phyloP scores from a whole-genome alignment of 768 basidiomycete genomes.

The Cystofilobasidium bisporidii region DNA sequence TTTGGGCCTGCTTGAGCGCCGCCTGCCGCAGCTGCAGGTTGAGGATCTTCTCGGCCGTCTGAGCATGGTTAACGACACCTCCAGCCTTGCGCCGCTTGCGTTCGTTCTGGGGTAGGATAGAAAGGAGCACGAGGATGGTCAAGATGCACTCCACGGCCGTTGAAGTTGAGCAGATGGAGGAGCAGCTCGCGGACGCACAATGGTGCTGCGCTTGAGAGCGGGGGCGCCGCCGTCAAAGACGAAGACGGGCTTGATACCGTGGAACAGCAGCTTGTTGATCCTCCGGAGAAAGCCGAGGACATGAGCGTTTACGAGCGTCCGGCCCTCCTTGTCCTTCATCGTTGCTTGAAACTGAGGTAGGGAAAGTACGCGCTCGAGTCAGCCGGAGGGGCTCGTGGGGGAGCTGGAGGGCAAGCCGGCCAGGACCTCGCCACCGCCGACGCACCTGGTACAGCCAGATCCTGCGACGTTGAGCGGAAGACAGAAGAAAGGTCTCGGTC shows the following conservation, averaged over 20 bases:
- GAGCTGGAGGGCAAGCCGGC: neutral
- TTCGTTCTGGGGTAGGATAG: conserved; percentile 52
- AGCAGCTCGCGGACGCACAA: conserved; percentile 50
- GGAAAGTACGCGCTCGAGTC: too few species aligned
- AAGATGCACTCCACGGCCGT: too few species aligned
- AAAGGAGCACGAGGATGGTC: neutral
- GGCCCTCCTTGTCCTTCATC: conserved; percentile 95
- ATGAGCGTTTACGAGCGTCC: conserved; percentile 81
- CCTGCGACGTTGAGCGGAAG: conserved; percentile 6
- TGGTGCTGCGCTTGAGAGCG: conserved; percentile 71
- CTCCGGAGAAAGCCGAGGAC: conserved; percentile 65
- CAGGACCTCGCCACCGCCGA: too few species aligned
- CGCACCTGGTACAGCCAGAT: conserved; percentile 90
- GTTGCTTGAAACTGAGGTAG: conserved; percentile 89
- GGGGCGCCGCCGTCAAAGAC: conserved; percentile 98
- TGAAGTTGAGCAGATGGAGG: too few species aligned
- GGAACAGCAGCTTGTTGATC: conserved; percentile 88
- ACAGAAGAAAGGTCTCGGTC: neutral
- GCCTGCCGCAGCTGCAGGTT: conserved; percentile 87
- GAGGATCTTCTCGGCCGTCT: conserved; percentile 80
- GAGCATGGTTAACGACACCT: conserved; percentile 72
- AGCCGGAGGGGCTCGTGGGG: neutral
- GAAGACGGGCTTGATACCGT: conserved; percentile 96
- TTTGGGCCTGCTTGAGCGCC: conserved; percentile 56
- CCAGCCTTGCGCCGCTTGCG: conserved; percentile 84